Conservation (phyloP, 78 protist genomes). For the Guillardia theta region DNA sequence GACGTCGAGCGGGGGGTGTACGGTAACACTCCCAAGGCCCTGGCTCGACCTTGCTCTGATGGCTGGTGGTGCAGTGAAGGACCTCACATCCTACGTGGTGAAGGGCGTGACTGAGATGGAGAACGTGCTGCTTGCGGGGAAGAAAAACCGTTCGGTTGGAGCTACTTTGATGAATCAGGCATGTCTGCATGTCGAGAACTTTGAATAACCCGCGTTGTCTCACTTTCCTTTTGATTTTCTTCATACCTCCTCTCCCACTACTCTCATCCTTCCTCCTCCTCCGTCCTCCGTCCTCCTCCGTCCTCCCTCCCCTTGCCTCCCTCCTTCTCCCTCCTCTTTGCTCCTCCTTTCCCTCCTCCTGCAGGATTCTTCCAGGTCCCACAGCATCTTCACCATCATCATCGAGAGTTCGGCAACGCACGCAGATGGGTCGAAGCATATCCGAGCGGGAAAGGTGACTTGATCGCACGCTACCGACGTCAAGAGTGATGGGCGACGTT, state of each 20-base stretch:
- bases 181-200: too few relatives aligned
- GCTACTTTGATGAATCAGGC: constrained; percentile 76
- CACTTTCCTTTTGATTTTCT: too few relatives aligned
- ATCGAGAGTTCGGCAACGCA: constrained; percentile 43
- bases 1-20: constrained; percentile 54
- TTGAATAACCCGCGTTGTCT: too few relatives aligned
- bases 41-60: background rate
- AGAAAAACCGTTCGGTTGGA: constrained; percentile 67
- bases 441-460: constrained; percentile 70
- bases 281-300: too few relatives aligned
- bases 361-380: constrained; percentile 71
- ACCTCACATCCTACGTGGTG: constrained; percentile 52
- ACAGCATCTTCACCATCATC: constrained; percentile 66
- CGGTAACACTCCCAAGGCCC: background rate
- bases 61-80: constrained; percentile 44
- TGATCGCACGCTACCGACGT: background rate
- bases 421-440: background rate
- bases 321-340: too few relatives aligned
- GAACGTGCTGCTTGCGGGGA: constrained; percentile 62
- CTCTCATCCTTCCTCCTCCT: too few relatives aligned
- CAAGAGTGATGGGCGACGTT: background rate
- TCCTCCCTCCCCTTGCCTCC: too few relatives aligned
- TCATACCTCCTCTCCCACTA: background rate
- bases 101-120: constrained; percentile 46
- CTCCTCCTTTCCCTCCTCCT: too few relatives aligned